Percentiles rank a stretch among this genome's conserved stretches.
phyloP scores from a whole-genome alignment of 2,329 filamentous ascomycete genomes.

The Colletotrichum sp. region DNA sequence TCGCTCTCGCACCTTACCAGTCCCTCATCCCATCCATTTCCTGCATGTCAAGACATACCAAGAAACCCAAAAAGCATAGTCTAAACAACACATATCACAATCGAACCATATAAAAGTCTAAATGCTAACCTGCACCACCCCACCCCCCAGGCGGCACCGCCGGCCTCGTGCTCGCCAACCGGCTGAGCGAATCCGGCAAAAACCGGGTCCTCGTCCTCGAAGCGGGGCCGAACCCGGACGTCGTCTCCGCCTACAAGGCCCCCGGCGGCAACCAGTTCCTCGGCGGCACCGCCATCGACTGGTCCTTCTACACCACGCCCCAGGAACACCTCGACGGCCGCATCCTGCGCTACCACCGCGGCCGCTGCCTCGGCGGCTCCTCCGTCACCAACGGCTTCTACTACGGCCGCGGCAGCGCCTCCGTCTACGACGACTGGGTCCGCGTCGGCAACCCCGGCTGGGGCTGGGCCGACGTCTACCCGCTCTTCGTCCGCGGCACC shows the following conservation, averaged over 20 bases:
- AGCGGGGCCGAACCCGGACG: slow-evolving; percentile 25
- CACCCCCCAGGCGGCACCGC: slow-evolving; percentile 25
- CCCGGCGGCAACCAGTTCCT: slow-evolving; percentile 29
- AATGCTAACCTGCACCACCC: not conserved
- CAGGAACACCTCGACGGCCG: slow-evolving; percentile 30
- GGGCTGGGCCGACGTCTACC: slow-evolving; percentile 31
- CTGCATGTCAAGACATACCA: not conserved
- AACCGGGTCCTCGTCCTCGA: slow-evolving; percentile 29
- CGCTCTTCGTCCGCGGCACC: slow-evolving; percentile 27
- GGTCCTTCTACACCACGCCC: slow-evolving; percentile 27
- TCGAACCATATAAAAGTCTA: not conserved
- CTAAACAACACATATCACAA: not conserved
- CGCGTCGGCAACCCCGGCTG: slow-evolving; percentile 34
- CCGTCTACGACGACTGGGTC: slow-evolving; percentile 35
- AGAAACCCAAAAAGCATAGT: not conserved
- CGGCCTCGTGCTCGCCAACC: slow-evolving; percentile 29
- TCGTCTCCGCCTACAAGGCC: slow-evolving; percentile 26
- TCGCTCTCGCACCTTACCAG: not conserved
- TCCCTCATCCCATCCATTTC: not conserved
- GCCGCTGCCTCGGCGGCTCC: slow-evolving; percentile 33
- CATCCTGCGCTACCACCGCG: slow-evolving; percentile 33
- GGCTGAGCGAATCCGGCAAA: slow-evolving; percentile 26
- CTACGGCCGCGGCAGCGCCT: slow-evolving; percentile 32
- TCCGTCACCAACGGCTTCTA: slow-evolving; percentile 35
- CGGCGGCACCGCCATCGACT: slow-evolving; percentile 27